These are phyloP conservation scores for Aspergillus leporis DNA, from an alignment of 495 filamentous ascomycete genomes.

Conservation along the genomic window DNA sequence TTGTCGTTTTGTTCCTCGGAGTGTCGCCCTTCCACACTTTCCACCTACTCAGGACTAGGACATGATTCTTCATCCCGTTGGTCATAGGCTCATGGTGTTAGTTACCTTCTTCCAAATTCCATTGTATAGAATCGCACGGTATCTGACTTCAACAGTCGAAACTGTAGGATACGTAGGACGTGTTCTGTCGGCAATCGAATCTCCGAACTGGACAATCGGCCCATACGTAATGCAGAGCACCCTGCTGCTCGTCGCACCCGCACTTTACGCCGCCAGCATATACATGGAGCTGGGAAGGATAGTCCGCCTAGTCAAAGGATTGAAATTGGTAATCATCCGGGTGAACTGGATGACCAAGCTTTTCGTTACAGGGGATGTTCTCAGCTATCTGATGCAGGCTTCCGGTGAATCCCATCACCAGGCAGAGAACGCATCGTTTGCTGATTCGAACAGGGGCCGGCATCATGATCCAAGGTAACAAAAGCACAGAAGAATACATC, in stretches of 20 bases:
- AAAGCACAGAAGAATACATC: slow-evolving; percentile 29
- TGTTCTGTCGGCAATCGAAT: slow-evolving; percentile 29
- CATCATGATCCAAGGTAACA: slow-evolving; percentile 25
- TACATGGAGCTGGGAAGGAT: slow-evolving; percentile 58
- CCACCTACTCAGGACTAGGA: slow-evolving; percentile 36
- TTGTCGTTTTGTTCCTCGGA: slow-evolving; percentile 46
- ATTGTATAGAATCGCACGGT: background rate
- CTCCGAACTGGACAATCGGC: slow-evolving; percentile 25
- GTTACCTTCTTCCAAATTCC: slow-evolving; percentile 14
- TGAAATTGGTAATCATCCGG: slow-evolving; percentile 38
- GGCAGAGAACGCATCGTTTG: background rate
- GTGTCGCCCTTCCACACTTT: slow-evolving; percentile 40
- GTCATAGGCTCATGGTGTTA: slow-evolving; percentile 52
- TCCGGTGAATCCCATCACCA: slow-evolving; percentile 20
- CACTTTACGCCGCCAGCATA: slow-evolving; percentile 54
- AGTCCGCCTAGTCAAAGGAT: slow-evolving; percentile 40
- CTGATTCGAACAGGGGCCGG: slow-evolving; percentile 25
- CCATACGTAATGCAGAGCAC: slow-evolving; percentile 51
- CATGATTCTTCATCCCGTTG: slow-evolving; percentile 57
- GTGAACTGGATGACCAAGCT: slow-evolving; percentile 49
- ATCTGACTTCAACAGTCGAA: slow-evolving; percentile 28
- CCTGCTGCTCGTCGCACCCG: slow-evolving; percentile 49
- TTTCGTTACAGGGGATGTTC: slow-evolving; percentile 37
- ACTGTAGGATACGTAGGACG: slow-evolving; percentile 41
- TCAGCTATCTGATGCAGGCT: slow-evolving; percentile 43